A percentile compares a stretch with the other conserved stretches of the same genome.
Evolutionary conservation across 306 rosid genomes (phyloP).

Genomic region (Vicia sativa): DNA sequence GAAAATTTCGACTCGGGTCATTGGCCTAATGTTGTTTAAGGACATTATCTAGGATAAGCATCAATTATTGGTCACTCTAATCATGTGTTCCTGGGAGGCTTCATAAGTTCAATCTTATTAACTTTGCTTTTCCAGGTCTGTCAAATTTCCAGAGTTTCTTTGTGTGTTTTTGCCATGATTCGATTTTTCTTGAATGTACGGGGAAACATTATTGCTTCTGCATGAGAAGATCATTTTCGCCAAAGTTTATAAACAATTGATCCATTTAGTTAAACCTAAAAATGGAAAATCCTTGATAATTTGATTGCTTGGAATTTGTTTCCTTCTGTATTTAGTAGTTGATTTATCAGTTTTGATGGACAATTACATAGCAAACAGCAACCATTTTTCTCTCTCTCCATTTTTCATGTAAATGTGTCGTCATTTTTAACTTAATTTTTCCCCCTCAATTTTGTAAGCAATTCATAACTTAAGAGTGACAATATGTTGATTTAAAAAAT

Average conservation of each 20-base stretch:
- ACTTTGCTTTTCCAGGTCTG: conserved; percentile 17
- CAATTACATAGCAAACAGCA: neutral
- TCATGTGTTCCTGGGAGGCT: neutral
- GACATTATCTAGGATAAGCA: neutral
- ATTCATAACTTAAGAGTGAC: neutral
- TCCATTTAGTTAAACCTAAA: neutral
- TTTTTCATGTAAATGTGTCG: neutral
- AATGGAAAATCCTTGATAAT: neutral
- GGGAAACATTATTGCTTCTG: conserved; percentile 4
- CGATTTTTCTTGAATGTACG: neutral
- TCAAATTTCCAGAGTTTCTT: neutral
- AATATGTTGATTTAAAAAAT: no score
- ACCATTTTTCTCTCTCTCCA: neutral
- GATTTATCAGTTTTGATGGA: conserved; percentile 3
- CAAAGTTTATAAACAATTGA: conserved; percentile 8
- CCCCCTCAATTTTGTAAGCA: neutral
- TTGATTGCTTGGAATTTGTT: conserved; percentile 27
- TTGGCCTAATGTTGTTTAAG: neutral
- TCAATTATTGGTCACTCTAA: conserved; percentile 2
- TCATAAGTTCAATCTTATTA: conserved; percentile 1
- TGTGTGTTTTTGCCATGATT: neutral
- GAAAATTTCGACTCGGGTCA: conserved; percentile 6
- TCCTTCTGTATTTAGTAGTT: neutral
- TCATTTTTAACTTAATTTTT: neutral
- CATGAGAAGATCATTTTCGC: conserved; percentile 6